phyloP scores from a whole-genome alignment of 2,329 filamentous ascomycete genomes.

The Colletotrichum cordylinicola region DNA sequence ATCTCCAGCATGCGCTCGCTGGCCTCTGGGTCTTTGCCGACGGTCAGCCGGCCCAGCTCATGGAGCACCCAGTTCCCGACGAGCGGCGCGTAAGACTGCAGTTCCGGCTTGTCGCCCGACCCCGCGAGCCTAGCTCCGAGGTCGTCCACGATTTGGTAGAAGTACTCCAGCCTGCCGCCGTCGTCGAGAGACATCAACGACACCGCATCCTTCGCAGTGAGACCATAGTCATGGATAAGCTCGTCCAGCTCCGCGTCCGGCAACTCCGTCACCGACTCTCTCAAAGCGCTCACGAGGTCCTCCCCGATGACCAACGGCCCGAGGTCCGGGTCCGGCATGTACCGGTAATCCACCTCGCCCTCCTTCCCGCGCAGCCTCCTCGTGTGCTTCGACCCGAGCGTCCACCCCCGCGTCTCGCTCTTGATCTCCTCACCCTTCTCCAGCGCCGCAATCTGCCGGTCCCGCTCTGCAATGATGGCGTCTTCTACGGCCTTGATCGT shows the following conservation, averaged over 20 bases:
- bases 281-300: conserved; percentile 71
- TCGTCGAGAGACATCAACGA: conserved; percentile 79
- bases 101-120: conserved; percentile 23
- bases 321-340: conserved; percentile 97
- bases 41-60: conserved; percentile 73
- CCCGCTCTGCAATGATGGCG: conserved; percentile 88
- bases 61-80: conserved; percentile 75
- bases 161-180: conserved; percentile 83
- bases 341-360: conserved; percentile 95
- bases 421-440: conserved; percentile 76
- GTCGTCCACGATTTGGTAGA: conserved; percentile 67
- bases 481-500: conserved; percentile 96
- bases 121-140: conserved; percentile 38
- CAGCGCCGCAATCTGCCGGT: conserved; percentile 83
- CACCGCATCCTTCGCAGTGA: conserved; percentile 83
- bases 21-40: conserved; percentile 45
- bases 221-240: conserved; percentile 66
- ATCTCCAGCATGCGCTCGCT: conserved; percentile 34
- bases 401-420: conserved; percentile 94
- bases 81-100: conserved; percentile 48
- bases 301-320: conserved; percentile 77
- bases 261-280: conserved; percentile 67
- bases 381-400: conserved; percentile 82
- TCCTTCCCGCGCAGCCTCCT: conserved; percentile 87
- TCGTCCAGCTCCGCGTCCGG: conserved; percentile 74